phyloP scores from a whole-genome alignment of 2,329 filamentous ascomycete species.

The Fusarium scirpi region DNA sequence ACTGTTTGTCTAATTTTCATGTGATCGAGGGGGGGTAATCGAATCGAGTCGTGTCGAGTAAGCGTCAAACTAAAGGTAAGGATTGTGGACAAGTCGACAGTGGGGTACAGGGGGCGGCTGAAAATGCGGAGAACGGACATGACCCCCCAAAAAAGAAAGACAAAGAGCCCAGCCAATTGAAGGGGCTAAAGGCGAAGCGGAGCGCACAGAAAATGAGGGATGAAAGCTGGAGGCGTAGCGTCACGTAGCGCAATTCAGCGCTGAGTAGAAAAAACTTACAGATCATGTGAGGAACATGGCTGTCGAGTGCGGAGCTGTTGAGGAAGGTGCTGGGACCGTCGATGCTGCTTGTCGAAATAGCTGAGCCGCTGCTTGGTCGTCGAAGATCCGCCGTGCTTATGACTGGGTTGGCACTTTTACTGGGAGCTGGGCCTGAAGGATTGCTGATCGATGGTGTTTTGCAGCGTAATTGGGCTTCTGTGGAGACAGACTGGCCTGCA shows the following conservation, averaged over 20 bases:
- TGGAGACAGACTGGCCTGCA: constrained; percentile 51
- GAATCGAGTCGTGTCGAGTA: constrained; percentile 2
- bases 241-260: constrained; percentile 1
- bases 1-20: constrained; percentile 37
- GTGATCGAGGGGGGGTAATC: constrained; percentile 35
- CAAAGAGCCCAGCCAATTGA: constrained; percentile 33
- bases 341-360: constrained; percentile 50
- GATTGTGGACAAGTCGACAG: constrained; percentile 5
- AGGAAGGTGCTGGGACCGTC: constrained; percentile 46
- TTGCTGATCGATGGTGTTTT: constrained; percentile 50
- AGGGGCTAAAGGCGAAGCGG: not conserved
- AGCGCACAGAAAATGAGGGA: constrained; percentile 39
- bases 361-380: constrained; percentile 54
- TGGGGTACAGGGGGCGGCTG: constrained; percentile 45
- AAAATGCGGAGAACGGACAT: constrained; percentile 48
- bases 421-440: constrained; percentile 29
- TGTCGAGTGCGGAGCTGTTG: constrained; percentile 51
- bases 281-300: constrained; percentile 61
- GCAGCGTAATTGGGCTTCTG: constrained; percentile 61
- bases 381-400: constrained; percentile 54
- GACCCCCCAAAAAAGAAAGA: constrained; percentile 40
- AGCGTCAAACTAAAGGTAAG: constrained; percentile 6
- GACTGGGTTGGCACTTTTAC: constrained; percentile 14
- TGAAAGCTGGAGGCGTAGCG: constrained; percentile 19
- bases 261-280: constrained; percentile 56